phyloP scores from a whole-genome alignment of 768 basidiomycete genomes.

The Collybia mongolica region DNA sequence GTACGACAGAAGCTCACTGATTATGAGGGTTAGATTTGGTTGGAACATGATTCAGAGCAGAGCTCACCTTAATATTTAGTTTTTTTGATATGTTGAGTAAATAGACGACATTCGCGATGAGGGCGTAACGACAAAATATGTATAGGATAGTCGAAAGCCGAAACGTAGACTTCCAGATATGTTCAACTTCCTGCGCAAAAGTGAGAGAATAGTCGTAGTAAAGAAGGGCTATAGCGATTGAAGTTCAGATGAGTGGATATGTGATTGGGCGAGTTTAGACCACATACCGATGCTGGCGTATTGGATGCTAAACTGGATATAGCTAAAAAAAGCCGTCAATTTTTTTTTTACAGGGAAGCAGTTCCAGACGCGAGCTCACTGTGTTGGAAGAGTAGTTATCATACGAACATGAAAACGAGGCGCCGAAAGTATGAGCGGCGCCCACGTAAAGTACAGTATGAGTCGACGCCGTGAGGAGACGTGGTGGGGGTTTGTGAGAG shows the following conservation, averaged over 20 bases:
- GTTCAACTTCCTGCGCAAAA: conserved; percentile 26
- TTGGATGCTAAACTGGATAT: conserved; percentile 18
- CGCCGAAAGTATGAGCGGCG: no score
- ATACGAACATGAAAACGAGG: no score
- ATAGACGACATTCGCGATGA: conserved; percentile 30
- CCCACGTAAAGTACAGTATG: no score
- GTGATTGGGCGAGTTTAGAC: background rate
- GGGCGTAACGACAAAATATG: conserved; percentile 31
- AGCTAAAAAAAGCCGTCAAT: conserved; percentile 4
- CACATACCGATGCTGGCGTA: conserved; percentile 19
- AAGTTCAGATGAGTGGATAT: background rate
- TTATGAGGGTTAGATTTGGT: background rate
- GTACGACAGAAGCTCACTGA: background rate
- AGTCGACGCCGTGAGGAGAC: no score
- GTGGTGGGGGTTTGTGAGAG: no score
- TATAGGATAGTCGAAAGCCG: conserved; percentile 28
- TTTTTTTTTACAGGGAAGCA: no score
- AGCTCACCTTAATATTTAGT: conserved; percentile 18
- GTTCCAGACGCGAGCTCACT: no score
- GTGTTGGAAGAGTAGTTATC: no score
- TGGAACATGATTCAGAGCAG: background rate
- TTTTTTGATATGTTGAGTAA: conserved; percentile 23
- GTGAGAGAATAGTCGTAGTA: conserved; percentile 33
- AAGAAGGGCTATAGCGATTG: conserved; percentile 19
- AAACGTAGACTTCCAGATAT: conserved; percentile 27